Conservation (phyloP, 495 filamentous ascomycete species). For the Aspergillus incahuasiensis region DNA sequence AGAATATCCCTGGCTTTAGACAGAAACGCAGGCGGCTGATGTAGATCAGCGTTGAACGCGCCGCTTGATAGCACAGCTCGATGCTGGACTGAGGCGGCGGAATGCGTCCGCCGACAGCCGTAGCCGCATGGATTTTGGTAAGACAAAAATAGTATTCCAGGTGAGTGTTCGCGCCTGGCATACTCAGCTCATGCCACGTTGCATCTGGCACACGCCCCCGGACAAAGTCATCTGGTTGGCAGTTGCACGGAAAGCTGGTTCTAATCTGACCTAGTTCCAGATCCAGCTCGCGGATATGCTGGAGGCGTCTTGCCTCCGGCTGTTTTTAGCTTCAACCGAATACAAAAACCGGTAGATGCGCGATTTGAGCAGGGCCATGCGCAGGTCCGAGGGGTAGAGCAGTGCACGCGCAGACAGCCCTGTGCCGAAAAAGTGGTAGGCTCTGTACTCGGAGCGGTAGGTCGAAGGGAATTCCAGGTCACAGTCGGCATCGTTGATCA, state of each 20-base stretch:
- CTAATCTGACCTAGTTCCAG: conserved; percentile 21
- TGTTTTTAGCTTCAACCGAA: conserved; percentile 11
- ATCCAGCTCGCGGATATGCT: conserved; percentile 25
- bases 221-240: conserved; percentile 22
- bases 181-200: conserved; percentile 25
- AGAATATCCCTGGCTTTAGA: conserved; percentile 17
- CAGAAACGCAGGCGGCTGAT: neutral
- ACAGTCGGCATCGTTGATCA: conserved; percentile 28
- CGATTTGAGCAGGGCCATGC: conserved; percentile 24
- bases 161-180: conserved; percentile 23
- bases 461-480: conserved; percentile 27
- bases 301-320: conserved; percentile 19
- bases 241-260: conserved; percentile 15
- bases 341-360: conserved; percentile 24
- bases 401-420: conserved; percentile 22
- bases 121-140: conserved; percentile 24
- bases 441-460: conserved; percentile 16
- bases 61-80: conserved; percentile 24
- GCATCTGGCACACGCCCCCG: conserved; percentile 20
- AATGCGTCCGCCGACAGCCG: neutral
- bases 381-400: conserved; percentile 26
- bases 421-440: conserved; percentile 21
- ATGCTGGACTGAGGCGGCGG: conserved; percentile 19
- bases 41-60: conserved; percentile 24
- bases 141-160: conserved; percentile 29